These are phyloP conservation scores for Yamadazyma triangularis DNA, from an alignment of 1,139 yeast genomes.

Conservation along the genomic window DNA sequence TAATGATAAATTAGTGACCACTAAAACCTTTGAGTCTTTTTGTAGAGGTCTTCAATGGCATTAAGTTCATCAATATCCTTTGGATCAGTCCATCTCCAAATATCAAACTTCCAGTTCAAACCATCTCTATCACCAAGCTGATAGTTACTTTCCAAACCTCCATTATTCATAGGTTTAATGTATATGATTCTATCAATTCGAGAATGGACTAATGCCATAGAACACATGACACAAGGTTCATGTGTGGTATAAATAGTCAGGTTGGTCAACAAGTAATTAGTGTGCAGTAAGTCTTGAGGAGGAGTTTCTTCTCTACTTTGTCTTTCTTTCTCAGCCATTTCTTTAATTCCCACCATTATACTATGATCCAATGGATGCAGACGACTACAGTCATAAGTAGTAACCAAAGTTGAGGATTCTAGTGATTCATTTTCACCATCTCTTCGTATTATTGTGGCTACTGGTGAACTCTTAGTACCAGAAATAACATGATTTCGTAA, in stretches of 20 bases:
- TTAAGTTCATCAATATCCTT: constrained; percentile 17
- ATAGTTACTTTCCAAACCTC: constrained; percentile 61
- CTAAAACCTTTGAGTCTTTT: no score
- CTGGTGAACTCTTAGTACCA: constrained; percentile 4
- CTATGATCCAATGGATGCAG: constrained; percentile 62
- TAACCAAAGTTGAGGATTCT: constrained; percentile 9
- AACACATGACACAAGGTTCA: constrained; percentile 96
- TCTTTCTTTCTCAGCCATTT: constrained; percentile 50
- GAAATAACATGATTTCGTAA: constrained; percentile 3
- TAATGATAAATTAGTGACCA: no score
- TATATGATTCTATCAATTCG: constrained; percentile 69
- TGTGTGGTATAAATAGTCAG: constrained; percentile 83
- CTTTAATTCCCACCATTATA: constrained; percentile 63
- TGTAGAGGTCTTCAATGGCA: constrained; percentile 2
- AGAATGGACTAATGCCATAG: constrained; percentile 94
- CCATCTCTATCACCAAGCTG: constrained; percentile 69
- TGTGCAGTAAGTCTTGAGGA: no score
- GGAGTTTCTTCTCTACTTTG: no score
- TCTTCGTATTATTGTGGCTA: constrained; percentile 8
- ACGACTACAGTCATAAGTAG: constrained; percentile 18
- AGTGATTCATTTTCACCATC: no score
- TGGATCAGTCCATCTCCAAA: constrained; percentile 57
- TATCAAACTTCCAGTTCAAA: constrained; percentile 78
- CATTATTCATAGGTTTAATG: constrained; percentile 35
- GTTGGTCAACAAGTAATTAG: constrained; percentile 66